Evolutionary conservation across 2,329 filamentous ascomycete species (phyloP).

Genomic region (Fusarium sp.): DNA sequence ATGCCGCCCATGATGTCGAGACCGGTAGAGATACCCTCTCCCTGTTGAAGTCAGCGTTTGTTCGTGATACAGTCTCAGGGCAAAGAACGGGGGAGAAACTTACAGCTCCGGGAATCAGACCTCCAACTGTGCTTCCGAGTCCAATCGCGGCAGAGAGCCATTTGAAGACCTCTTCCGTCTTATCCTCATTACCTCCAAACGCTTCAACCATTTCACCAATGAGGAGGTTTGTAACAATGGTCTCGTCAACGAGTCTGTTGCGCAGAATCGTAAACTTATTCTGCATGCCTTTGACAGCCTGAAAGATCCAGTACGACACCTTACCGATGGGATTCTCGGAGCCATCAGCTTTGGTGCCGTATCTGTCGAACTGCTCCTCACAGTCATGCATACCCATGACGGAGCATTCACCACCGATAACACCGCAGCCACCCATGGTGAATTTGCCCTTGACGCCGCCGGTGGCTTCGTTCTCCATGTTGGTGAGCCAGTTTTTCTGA

Average conservation of each 20-base stretch:
- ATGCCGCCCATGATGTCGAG: background rate
- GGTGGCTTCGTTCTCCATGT: background rate
- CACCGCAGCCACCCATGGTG: background rate
- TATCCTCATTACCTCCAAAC: background rate
- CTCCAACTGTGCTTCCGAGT: slow-evolving; percentile 3
- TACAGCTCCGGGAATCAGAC: background rate
- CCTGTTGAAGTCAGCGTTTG: background rate
- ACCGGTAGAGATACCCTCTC: background rate
- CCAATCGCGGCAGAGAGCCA: slow-evolving; percentile 11
- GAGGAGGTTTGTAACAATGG: background rate
- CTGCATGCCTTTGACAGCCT: slow-evolving; percentile 20
- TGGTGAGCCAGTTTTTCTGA: background rate
- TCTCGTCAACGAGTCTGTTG: background rate
- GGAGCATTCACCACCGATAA: background rate
- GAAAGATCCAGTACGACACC: slow-evolving; percentile 27
- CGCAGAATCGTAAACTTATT: slow-evolving; percentile 6
- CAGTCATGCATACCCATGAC: background rate
- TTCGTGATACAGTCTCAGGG: background rate
- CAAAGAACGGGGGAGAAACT: accelerated
- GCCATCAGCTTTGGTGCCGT: background rate
- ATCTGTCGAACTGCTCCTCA: slow-evolving; percentile 10
- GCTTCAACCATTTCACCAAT: slow-evolving; percentile 13
- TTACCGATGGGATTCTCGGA: background rate
- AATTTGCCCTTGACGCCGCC: background rate
- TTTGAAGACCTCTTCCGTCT: slow-evolving; percentile 3